phyloP scores from a whole-genome alignment of 225 moss, liverwort and hornwort genomes.

The Marchantia polymorpha region DNA sequence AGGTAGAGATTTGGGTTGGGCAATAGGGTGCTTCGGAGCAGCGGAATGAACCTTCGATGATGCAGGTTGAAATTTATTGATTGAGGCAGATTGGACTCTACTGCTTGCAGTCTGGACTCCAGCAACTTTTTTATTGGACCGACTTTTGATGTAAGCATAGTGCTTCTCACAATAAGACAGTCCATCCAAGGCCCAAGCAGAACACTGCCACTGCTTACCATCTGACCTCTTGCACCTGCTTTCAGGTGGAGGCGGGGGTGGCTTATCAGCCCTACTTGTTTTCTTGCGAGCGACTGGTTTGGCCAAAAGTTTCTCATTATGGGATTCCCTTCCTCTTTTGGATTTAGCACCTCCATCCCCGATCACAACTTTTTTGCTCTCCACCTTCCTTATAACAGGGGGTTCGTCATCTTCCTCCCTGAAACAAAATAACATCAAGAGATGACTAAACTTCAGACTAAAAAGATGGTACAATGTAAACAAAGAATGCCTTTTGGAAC shows the following conservation, averaged over 20 bases:
- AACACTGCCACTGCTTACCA: conserved; percentile 76
- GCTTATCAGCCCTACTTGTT: conserved; percentile 15
- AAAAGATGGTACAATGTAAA: too few species aligned
- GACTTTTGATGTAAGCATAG: conserved; percentile 38
- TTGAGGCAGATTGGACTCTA: background rate
- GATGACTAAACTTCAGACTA: too few species aligned
- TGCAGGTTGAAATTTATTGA: background rate
- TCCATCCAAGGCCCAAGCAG: conserved; percentile 15
- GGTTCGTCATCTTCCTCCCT: conserved; percentile 9
- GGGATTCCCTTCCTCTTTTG: background rate
- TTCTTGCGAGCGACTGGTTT: conserved; percentile 18
- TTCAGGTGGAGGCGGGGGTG: conserved; percentile 33
- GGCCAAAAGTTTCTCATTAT: background rate
- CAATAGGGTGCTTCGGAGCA: background rate
- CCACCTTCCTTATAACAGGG: background rate
- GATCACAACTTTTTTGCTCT: background rate
- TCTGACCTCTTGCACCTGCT: conserved; percentile 67
- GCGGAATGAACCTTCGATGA: background rate
- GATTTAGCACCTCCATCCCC: background rate
- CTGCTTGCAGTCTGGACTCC: background rate
- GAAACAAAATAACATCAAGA: background rate
- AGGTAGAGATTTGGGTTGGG: background rate
- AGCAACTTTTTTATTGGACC: conserved; percentile 11
- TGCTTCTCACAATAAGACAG: conserved; percentile 61
- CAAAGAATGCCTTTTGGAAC: too few species aligned